Percentiles rank a stretch among this genome's conserved stretches.
phyloP scores from a whole-genome alignment of 2,329 filamentous ascomycete genomes.

The Colletotrichum sp. region DNA sequence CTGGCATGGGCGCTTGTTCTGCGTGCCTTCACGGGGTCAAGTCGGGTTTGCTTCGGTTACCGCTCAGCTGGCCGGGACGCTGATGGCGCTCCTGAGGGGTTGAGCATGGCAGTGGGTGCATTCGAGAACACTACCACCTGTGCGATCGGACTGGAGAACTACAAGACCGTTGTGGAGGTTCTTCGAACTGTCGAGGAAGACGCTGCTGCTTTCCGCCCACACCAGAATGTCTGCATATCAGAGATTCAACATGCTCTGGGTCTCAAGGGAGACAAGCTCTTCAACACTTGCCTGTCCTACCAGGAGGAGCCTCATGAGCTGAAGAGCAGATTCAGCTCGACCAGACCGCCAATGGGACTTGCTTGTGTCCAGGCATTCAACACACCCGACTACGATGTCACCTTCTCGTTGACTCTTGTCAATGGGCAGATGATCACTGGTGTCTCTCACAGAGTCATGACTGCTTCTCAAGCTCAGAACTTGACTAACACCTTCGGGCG shows the following conservation, averaged over 20 bases:
- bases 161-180: slow-evolving; percentile 34
- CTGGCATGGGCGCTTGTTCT: slow-evolving; percentile 66
- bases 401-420: slow-evolving; percentile 48
- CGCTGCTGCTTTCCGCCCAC: slow-evolving; percentile 33
- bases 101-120: slow-evolving; percentile 49
- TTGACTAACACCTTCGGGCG: slow-evolving; percentile 59
- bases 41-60: slow-evolving; percentile 61
- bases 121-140: slow-evolving; percentile 48
- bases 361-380: slow-evolving; percentile 44
- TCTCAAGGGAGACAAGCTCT: slow-evolving; percentile 46
- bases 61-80: slow-evolving; percentile 50
- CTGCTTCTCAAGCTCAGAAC: slow-evolving; percentile 47
- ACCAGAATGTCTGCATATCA: slow-evolving; percentile 50
- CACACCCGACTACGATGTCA: slow-evolving; percentile 52
- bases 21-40: slow-evolving; percentile 56
- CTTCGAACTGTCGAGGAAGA: slow-evolving; percentile 38
- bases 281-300: slow-evolving; percentile 58
- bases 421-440: slow-evolving; percentile 46
- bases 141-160: slow-evolving; percentile 33
- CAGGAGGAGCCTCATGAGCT: slow-evolving; percentile 43
- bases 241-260: slow-evolving; percentile 53
- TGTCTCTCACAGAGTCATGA: slow-evolving; percentile 49
- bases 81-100: slow-evolving; percentile 42
- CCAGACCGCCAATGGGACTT: slow-evolving; percentile 31
- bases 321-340: slow-evolving; percentile 36